A percentile compares a stretch with the other conserved stretches of the same genome.
phyloP scores from a whole-genome alignment of 169 alveolate species.

The Cryptosporidium xiaoi region DNA sequence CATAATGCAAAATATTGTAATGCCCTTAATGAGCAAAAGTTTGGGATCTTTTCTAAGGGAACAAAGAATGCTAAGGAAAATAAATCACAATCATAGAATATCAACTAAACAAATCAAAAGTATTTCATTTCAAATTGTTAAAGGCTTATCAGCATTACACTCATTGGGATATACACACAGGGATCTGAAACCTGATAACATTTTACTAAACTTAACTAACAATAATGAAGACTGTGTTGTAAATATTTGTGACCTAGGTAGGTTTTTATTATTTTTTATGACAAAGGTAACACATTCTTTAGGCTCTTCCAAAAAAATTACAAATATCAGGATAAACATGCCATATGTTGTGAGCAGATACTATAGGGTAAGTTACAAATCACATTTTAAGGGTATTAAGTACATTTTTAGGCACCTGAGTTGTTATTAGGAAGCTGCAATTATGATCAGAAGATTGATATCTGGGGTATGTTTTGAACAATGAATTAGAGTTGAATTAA shows the following conservation, averaged over 20 bases:
- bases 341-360: conserved; percentile 73
- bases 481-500: neutral
- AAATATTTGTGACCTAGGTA: conserved; percentile 64
- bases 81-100: conserved; percentile 35
- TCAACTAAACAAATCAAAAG: conserved; percentile 34
- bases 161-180: conserved; percentile 69
- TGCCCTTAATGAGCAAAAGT: conserved; percentile 69
- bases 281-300: neutral
- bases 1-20: conserved; percentile 66
- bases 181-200: conserved; percentile 67
- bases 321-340: conserved; percentile 8
- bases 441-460: conserved; percentile 67
- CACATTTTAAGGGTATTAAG: neutral
- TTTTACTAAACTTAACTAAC: conserved; percentile 3
- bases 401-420: conserved; percentile 57
- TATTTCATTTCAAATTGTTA: conserved; percentile 43
- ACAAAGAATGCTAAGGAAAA: conserved; percentile 29
- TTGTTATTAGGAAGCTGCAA: conserved; percentile 61
- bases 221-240: neutral
- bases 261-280: neutral
- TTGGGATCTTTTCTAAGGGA: conserved; percentile 56
- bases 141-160: conserved; percentile 46
- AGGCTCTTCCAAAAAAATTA: conserved; percentile 65
- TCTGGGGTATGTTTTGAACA: conserved; percentile 63
- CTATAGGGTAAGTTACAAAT: conserved; percentile 41